These are phyloP conservation scores for Conoideocrella luteorostrata DNA, from an alignment of 2,329 filamentous ascomycete species.

Conservation along the genomic window DNA sequence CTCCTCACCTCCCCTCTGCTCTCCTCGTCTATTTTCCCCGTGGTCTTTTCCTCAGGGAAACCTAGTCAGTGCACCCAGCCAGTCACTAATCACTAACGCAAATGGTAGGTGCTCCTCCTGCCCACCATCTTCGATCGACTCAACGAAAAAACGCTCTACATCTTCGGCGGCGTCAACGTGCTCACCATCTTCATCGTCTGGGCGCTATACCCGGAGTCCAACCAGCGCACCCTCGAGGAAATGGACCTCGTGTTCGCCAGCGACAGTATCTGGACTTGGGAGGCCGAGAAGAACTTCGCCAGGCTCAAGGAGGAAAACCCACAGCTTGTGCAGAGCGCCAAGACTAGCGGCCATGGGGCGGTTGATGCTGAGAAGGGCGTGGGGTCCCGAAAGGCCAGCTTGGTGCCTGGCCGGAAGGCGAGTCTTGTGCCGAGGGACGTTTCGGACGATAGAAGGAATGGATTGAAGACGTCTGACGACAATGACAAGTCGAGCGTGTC, in stretches of 20 bases:
- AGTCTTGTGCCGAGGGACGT: neutral
- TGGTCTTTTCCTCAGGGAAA: no score
- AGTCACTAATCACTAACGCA: no score
- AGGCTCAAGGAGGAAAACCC: conserved; percentile 56
- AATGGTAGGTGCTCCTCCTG: conserved; percentile 36
- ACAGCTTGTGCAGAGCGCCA: conserved; percentile 24
- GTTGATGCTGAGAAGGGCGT: conserved; percentile 5
- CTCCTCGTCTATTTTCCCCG: no score
- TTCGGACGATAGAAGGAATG: no score
- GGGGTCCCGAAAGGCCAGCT: conserved; percentile 7
- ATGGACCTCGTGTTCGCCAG: conserved; percentile 68
- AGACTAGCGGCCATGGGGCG: no score
- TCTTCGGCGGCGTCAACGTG: conserved; percentile 63
- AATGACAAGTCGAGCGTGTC: conserved; percentile 9
- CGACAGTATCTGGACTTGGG: conserved; percentile 62
- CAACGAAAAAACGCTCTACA: conserved; percentile 65
- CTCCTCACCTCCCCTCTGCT: no score
- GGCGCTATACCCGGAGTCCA: conserved; percentile 68
- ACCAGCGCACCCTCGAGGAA: conserved; percentile 67
- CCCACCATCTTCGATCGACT: conserved; percentile 58
- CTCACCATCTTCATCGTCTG: conserved; percentile 64
- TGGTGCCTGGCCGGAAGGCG: neutral
- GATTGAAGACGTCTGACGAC: neutral
- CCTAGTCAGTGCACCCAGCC: no score
- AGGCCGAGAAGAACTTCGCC: conserved; percentile 59